Evolutionary conservation across 768 basidiomycete species (phyloP).

Genomic region (Pleurotus pulmonarius): DNA sequence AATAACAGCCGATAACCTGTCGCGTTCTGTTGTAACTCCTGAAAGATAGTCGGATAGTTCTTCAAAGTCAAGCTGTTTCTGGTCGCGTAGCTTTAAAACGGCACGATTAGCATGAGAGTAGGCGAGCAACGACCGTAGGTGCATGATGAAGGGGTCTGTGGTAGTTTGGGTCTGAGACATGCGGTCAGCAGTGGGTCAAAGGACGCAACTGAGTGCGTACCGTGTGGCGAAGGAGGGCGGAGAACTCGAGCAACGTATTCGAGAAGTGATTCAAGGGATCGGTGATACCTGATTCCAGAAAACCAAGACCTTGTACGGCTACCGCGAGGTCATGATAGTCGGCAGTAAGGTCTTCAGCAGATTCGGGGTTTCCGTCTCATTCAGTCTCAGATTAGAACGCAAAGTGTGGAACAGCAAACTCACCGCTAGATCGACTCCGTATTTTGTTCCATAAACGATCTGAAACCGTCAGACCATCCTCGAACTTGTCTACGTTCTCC

Average conservation of each 20-base stretch:
- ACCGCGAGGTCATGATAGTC: constrained; percentile 98
- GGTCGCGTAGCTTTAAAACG: constrained; percentile 94
- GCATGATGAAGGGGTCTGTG: constrained; percentile 86
- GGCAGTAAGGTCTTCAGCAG: constrained; percentile 88
- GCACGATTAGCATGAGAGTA: constrained; percentile 91
- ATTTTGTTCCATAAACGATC: constrained; percentile 81
- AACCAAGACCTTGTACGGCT: constrained; percentile 94
- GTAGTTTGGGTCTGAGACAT: constrained; percentile 74
- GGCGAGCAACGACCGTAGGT: constrained; percentile 88
- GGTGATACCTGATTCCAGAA: constrained; percentile 97
- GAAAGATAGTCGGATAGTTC: constrained; percentile 94
- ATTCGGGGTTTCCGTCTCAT: constrained; percentile 79
- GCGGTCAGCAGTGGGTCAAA: too few species aligned
- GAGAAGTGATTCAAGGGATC: constrained; percentile 97
- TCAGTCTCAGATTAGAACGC: constrained; percentile 66
- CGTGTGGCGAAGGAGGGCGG: constrained; percentile 79
- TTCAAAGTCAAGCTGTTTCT: constrained; percentile 98
- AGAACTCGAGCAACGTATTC: constrained; percentile 93
- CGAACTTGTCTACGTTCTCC: constrained; percentile 91
- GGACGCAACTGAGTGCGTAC: constrained; percentile 35
- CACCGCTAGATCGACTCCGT: constrained; percentile 83
- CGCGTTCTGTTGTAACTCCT: constrained; percentile 89
- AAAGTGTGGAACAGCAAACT: constrained; percentile 32
- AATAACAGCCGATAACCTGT: constrained; percentile 85
- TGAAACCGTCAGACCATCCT: constrained; percentile 81